Evolutionary conservation across 345 rosid species (phyloP), one percentile per base, ranked within the genome.

Genomic region (Gossypium raimondii): DNA sequence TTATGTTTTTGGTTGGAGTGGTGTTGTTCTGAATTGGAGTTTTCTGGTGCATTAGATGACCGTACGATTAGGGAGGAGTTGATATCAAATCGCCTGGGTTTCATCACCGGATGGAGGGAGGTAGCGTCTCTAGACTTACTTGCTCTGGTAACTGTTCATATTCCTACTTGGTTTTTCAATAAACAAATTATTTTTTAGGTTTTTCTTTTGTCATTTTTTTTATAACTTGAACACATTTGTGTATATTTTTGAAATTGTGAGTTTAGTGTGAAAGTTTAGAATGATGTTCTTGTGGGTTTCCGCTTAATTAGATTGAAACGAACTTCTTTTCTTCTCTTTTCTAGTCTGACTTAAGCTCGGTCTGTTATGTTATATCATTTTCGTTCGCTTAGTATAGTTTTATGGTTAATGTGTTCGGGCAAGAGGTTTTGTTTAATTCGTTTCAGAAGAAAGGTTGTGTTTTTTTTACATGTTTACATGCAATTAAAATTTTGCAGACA

Each of bases 91-190:
- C 82, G 90, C 77, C 81, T 9, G 88, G 59, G 85, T 82, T 83
- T 87, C 84, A 76, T 90, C 91, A 78, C 89, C 97, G 97, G 78
- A 94, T 94, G 98, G 98, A 94, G 97, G 98, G 98, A 92, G 98
- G 98, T 94, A 89, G 93, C 97, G 84, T 89, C 90, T 94, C 90
- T 86, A 86, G 86, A 87, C 92, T 88, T 90, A 88, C 85, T 92
- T 88, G 79, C 82, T 81, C 88, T 87, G 94, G 98, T 92, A 69
- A 87, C 90, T 85, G 81, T 84, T 86, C 91, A 78, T 86, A 68
- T 87, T 91, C 89, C 83, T 68, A 82, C 83, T 83, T 85, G 20
- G 44, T 34, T 77, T 65, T 73, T 52, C 13, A 69, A 64, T 77
- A 73, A 69, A 58, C 80, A 57, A 80, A 75, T 76, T 14, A 27